Evolutionary conservation across 1,139 yeast species (phyloP), one percentile per base, ranked within the genome.

Genomic region (Pichia sp.): DNA sequence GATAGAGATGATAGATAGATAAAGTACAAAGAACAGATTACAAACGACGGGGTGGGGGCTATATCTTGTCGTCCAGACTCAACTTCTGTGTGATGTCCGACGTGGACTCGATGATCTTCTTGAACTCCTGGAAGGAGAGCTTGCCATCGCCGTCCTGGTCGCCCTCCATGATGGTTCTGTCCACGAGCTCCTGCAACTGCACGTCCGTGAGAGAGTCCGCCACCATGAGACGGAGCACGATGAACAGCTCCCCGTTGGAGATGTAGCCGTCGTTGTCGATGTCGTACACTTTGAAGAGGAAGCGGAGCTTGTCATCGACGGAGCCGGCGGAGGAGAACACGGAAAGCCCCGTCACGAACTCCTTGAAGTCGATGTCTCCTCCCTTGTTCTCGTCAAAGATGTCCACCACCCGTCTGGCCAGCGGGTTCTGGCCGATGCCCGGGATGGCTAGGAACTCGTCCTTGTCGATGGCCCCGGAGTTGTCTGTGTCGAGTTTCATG

Each of bases 181-280:
- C 99, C 15, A 91, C 97, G 50, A 91, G 80, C 66, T 93, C 99
- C 66, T 94, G 99, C 53, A 94, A 73, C 61, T 93, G 97, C 34
- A 79, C 83, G 51, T 88, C 96, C 54, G 83, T 85, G 50, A 94
- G 70, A 61, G 93, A 91, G 59, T 82, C 85, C 3, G 98, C 99
- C 35, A 93, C 99, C 99, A 94, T 94, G 82, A 89, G 87, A 67
- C 93, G 88, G 71, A 94, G 75, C 38, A 94, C 98, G 42, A 93
- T 76, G 62, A 85, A 94, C 50, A 94, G 69, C 67, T 94, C 99
- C 20, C 99, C 99, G 62, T 93, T 93, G 4, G 97, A 91, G 40
- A 94, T 88, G 62, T 66, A 90, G 0, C 99, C 99, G 64, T 94
- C 99, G 47, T 91, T 76, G 66, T 94, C 99, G 55, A 94, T 90